Base-by-base conservation (phyloP, 116 monocot genomes). In the Trichopus zeylanicus region DNA sequence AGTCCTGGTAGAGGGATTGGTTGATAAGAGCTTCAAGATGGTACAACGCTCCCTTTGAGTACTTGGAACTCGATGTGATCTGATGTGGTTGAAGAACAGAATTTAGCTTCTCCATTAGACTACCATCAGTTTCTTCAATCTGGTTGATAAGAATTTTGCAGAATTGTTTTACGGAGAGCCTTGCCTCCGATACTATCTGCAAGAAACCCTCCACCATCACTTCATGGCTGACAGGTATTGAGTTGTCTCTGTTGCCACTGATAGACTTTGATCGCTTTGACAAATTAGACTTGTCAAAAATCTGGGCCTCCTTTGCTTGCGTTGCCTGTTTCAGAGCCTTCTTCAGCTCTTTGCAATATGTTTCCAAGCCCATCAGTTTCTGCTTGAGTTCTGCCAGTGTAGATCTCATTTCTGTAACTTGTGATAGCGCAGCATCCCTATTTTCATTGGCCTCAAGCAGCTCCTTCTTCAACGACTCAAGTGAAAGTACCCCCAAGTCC, bases 201-300 rank as follows among this genome's bases (percentile, higher is more conserved):
- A 93, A 66, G 61, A 94, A 94, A 7, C 89, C 89, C 55, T 94
- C 89, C 7, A 94, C 76, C 93, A 93, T 93, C 21, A 78, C 89
- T 66, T 86, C 89, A 56, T 80, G 76, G 65, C 89, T 89, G n/a
- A 93, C 93, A 6, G 93, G 93, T 74, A 93, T 70, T 3, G 65
- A 58, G 64, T 53, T 75, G 39, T 84, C 87, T 59, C 56, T 60
- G 18, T 53, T 61, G 7, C 53, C 66, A 32, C 54, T 61, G 4
- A 51, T 55, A 26, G 73, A 72, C 25, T 85, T 93, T 35, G 79
- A 70, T 77, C 80, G 77, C 38, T 75, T 80, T 18, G 85, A 59
- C 20, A 74, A 20, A 61, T 66, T 68, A 3, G 51, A 57, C 62
- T 54, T 70, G 7, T 72, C 81, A 16, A 46, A 10, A 21, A 27